Conservation (phyloP, 164 flowering plant species). For the Dillenia suffruticosa region DNA sequence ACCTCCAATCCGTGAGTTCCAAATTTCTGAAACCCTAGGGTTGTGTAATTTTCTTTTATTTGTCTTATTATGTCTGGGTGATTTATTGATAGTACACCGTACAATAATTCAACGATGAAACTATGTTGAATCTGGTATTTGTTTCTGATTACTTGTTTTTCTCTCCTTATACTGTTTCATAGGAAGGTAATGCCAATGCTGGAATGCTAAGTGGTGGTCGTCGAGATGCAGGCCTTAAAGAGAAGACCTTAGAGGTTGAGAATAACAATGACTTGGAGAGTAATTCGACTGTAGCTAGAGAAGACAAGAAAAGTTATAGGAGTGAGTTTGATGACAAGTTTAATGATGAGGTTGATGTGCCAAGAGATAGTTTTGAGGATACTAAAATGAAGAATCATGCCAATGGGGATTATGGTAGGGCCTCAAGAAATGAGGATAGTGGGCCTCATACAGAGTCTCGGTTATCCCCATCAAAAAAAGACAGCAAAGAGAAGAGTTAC, state of each 20-base stretch:
- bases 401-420: conserved; percentile 20
- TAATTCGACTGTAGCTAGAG: neutral
- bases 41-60: too few species aligned
- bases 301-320: conserved; percentile 4
- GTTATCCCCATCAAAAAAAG: conserved; percentile 19
- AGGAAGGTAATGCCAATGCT: conserved; percentile 20
- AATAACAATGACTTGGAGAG: conserved; percentile 10
- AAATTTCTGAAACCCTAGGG: too few species aligned
- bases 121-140: too few species aligned
- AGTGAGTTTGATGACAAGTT: conserved; percentile 2
- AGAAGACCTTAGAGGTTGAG: conserved; percentile 1
- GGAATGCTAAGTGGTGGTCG: neutral
- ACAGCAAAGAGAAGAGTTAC: conserved; percentile 10
- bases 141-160: too few species aligned
- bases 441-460: conserved; percentile 6
- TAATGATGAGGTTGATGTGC: conserved; percentile 5
- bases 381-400: conserved; percentile 1
- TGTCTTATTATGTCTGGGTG: too few species aligned
- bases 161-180: conserved; percentile 5
- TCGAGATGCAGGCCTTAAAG: conserved; percentile 2
- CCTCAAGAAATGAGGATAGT: conserved; percentile 5
- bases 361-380: neutral
- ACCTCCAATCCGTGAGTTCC: conserved; percentile 34
- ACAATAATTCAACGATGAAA: too few species aligned
- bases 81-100: too few species aligned